phyloP scores from a whole-genome alignment of 75 land plant species.

The Picea glauca region DNA sequence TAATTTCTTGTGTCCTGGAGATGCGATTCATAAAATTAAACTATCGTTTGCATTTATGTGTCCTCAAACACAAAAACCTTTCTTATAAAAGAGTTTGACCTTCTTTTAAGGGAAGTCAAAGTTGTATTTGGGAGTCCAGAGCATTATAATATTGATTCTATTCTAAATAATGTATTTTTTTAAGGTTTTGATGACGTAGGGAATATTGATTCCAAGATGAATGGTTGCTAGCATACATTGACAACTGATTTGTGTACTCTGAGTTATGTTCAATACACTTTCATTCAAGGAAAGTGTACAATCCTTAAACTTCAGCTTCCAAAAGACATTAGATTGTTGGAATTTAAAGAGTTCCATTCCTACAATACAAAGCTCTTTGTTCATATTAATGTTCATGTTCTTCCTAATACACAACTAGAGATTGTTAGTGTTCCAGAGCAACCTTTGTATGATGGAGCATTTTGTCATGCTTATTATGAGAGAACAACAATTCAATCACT shows the following conservation, averaged over 20 bases:
- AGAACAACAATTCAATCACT: neutral
- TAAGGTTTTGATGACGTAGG: constrained; percentile 18
- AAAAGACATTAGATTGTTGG: constrained; percentile 24
- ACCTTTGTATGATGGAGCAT: neutral
- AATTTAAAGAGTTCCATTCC: constrained; percentile 38
- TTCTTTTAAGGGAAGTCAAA: too few relatives aligned
- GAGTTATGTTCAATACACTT: too few relatives aligned
- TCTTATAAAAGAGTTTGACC: constrained; percentile 13
- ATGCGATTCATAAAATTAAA: too few relatives aligned
- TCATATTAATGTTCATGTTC: constrained; percentile 15
- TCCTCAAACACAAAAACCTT: neutral
- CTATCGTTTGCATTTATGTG: neutral
- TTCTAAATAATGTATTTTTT: constrained; percentile 40
- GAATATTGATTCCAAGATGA: too few relatives aligned
- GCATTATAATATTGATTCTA: constrained; percentile 29
- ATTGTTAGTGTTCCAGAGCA: too few relatives aligned
- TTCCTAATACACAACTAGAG: too few relatives aligned
- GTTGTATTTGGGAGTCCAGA: constrained; percentile 23
- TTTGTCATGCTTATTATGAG: neutral
- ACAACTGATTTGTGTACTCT: too few relatives aligned
- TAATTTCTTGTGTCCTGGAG: constrained; percentile 23
- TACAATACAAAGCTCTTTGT: constrained; percentile 34
- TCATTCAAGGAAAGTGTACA: constrained; percentile 22
- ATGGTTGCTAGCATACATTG: too few relatives aligned
- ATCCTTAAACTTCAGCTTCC: constrained; percentile 44